These are phyloP conservation scores for Gracilariopsis chorda DNA, from an alignment of 23 red algal species.

Conservation along the genomic window DNA sequence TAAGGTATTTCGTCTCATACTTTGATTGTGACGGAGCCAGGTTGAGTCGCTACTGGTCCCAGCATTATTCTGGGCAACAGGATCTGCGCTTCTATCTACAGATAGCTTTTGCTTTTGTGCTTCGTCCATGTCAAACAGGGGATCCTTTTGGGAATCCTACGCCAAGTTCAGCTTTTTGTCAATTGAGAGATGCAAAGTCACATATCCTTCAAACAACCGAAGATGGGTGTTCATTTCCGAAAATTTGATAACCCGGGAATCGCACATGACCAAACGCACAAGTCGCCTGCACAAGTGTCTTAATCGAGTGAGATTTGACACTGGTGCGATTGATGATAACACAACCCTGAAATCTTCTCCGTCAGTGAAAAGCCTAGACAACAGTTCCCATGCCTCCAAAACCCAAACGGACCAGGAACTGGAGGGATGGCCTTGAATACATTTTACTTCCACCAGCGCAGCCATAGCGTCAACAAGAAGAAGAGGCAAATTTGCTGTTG, in stretches of 20 bases:
- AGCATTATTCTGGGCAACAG: background rate
- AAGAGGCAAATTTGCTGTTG: conserved; percentile 59
- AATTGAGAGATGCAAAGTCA: conserved; percentile 61
- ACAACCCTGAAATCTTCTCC: conserved; percentile 69
- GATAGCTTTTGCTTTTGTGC: background rate
- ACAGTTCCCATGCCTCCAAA: conserved; percentile 72
- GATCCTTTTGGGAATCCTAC: conserved; percentile 15
- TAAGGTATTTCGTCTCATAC: background rate
- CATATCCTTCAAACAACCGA: conserved; percentile 73
- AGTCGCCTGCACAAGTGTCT: conserved; percentile 47
- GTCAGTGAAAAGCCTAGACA: conserved; percentile 65
- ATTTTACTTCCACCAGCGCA: conserved; percentile 71
- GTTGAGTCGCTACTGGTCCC: background rate
- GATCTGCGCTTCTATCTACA: background rate
- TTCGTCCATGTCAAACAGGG: conserved; percentile 6
- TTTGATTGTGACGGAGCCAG: background rate
- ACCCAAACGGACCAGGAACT: conserved; percentile 59
- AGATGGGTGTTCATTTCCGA: conserved; percentile 73
- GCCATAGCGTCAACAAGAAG: conserved; percentile 65
- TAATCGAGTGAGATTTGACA: conserved; percentile 58
- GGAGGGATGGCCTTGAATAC: conserved; percentile 34
- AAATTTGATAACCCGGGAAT: conserved; percentile 30
- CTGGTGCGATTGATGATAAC: conserved; percentile 48
- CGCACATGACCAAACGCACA: conserved; percentile 68
- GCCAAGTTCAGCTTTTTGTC: conserved; percentile 68